These are phyloP conservation scores for Glebionis coronaria DNA, from an alignment of 129 eudicot species.

Conservation along the genomic window DNA sequence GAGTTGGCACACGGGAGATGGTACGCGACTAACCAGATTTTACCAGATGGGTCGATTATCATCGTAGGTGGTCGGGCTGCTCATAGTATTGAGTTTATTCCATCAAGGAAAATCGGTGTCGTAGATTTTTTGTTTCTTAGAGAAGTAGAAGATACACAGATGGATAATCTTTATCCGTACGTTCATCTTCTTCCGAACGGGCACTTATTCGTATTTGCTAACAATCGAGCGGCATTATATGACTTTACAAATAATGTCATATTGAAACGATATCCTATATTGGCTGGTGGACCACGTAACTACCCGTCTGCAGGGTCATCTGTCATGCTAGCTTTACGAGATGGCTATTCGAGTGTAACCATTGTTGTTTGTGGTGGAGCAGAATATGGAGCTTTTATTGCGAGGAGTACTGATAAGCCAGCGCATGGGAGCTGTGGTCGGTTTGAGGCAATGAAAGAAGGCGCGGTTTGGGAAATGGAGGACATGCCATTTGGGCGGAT, in stretches of 20 bases:
- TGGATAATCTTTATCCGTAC: conserved; percentile 77
- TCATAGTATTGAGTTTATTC: conserved; percentile 50
- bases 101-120: conserved; percentile 40
- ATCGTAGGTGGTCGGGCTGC: conserved; percentile 61
- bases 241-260: conserved; percentile 37
- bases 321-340: conserved; percentile 59
- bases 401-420: conserved; percentile 34
- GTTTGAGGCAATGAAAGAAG: conserved; percentile 45
- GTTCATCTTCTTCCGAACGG: conserved; percentile 74
- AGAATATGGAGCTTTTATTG: conserved; percentile 52
- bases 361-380: conserved; percentile 81
- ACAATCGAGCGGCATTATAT: conserved; percentile 54
- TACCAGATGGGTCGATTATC: conserved; percentile 65
- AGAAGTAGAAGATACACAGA: conserved; percentile 47
- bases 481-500: conserved; percentile 72
- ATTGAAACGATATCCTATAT: conserved; percentile 36
- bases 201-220: conserved; percentile 64
- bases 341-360: conserved; percentile 54
- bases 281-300: conserved; percentile 79
- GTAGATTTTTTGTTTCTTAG: conserved; percentile 47
- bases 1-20: conserved; percentile 61
- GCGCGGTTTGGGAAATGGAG: conserved; percentile 82
- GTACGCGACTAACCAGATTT: conserved; percentile 70
- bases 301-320: conserved; percentile 89
- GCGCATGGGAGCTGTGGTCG: conserved; percentile 71